These are phyloP conservation scores for Phoma herbarum DNA, from an alignment of 2,329 filamentous ascomycete species.

Conservation along the genomic window DNA sequence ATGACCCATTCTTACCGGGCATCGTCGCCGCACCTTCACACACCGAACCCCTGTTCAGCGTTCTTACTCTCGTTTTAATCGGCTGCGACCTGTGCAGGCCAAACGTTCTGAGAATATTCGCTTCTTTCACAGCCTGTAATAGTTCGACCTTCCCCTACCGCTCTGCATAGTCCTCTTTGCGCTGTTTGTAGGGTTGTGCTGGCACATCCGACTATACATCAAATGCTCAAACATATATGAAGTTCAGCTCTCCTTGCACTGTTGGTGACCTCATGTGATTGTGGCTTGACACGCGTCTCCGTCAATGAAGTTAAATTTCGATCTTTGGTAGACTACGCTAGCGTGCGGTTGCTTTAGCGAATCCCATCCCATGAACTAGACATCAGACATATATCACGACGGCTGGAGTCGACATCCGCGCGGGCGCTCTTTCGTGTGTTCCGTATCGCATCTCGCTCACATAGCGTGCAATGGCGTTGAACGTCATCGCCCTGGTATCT, in stretches of 20 bases:
- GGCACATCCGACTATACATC: constrained; percentile 42
- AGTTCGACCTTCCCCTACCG: constrained; percentile 28
- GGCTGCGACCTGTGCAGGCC: constrained; percentile 27
- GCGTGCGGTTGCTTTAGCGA: constrained; percentile 19
- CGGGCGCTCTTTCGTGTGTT: background rate
- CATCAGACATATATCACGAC: constrained; percentile 11
- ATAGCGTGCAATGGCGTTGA: constrained; percentile 20
- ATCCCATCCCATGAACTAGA: constrained; percentile 9
- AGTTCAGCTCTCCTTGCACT: background rate
- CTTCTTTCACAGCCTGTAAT: constrained; percentile 39
- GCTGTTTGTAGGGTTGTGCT: constrained; percentile 44
- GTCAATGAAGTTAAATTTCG: constrained; percentile 1
- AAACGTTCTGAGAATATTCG: constrained; percentile 47
- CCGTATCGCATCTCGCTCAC: background rate
- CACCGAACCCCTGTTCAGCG: constrained; percentile 34
- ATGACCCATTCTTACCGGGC: constrained; percentile 41
- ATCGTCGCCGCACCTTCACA: constrained; percentile 40
- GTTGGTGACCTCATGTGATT: constrained; percentile 1
- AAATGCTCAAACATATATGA: constrained; percentile 21
- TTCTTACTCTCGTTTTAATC: constrained; percentile 54
- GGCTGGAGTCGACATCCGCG: constrained; percentile 1
- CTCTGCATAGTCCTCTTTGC: constrained; percentile 33
- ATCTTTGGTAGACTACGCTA: constrained; percentile 21
- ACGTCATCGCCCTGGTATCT: constrained; percentile 89
- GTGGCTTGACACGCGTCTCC: background rate